Evolutionary conservation across 2,329 filamentous ascomycete species (phyloP), one percentile per base, ranked within the genome.

Genomic region (Dactylella cylindrospora): DNA sequence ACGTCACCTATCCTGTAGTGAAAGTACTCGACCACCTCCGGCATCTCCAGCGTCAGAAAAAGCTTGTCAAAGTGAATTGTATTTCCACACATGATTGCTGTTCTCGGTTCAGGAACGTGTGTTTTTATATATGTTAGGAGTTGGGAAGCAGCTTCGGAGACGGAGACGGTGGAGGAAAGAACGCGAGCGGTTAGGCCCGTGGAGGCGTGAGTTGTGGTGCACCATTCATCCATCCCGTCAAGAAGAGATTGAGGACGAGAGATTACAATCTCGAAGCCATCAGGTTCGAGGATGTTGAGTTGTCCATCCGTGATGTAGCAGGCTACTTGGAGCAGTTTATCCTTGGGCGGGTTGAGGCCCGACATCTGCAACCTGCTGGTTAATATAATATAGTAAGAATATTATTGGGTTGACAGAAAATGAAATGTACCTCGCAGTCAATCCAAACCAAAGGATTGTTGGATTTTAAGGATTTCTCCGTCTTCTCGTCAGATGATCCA

Each of bases 1-100:
- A 97, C 89, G 72, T 98, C 93, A 40, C 97, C 75, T 65, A 98
- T 86, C 12, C 93, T 82, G 74, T 98, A 90, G 73, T 95, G 87
- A 67, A 98, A 76, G 73, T 93, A 82, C 53, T 86, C 81, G 41
- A 88, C 74, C 1, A 95, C 83, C 59, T 78, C 76, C 31, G 78
- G 80, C 73, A 91, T 98, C 53, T 78, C 78, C 65, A 81, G 80
- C 3, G 82, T 78, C 60, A 98, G 77, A 71, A 98, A 98, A 1
- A 82, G 82, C 68, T 83, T 83, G 73, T 98, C 93, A 2, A 86
- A 88, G 71, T 98, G 91, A 20, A 98, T 88, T 54, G 85, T 93
- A 74, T 95, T 98, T 1, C 93, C 93, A 0, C 93, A 90, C 32
- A 98, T 77, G 54, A 97, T 73, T 0, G 83, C 91, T 26, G 74